Base-by-base conservation (phyloP, 805 yeast genomes). In the Myxozyma neotropica region DNA sequence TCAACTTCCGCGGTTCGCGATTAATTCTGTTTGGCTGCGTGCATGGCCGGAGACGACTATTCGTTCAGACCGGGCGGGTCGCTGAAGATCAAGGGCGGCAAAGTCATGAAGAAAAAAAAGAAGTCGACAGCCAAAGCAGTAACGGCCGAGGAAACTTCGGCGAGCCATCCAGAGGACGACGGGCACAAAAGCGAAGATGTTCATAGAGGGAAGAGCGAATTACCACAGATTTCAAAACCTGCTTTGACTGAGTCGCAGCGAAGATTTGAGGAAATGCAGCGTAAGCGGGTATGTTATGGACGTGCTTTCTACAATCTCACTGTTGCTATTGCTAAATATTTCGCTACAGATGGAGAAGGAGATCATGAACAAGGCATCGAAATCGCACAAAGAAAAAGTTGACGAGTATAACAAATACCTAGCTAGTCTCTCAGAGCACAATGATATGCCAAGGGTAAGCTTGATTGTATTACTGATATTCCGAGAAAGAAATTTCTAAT, bases 401-500 rank as follows among this genome's bases (percentile, higher is more conserved):
- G 59, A 68, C 39, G 71, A 68, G 40, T 68, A 69, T 50, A 68
- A 68, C 53, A 51, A 63, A 27, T 68, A 69, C 44, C 55, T 68
- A 21, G 53, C 61, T 42, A 52, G 58, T 24, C 57, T 68, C 15
- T 65, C 64, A 7, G 71, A 68, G 29, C 71, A 68, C 47, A 50
- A 68, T 39, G 71, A 68, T 21, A 67, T 68, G 71, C 71, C 71
- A 5, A 66, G 65, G 56, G 67, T 66, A 48, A n/a, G 55, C 17
- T 21, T 4, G 31, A 1, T 26, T n/a, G 15, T 26, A 4, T 26
- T 10, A 2, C 8, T 24, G 4, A 15, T 17, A 23, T 27, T 4
- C 36, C 3, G 29, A 5, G 19, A 3, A 2, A 26, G 5, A 19
- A 21, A 15, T 45, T 21, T 10, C 8, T 27, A 13, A 52, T 47